Conservation (phyloP, 495 filamentous ascomycete genomes). For the Geoglossum glabrum region DNA sequence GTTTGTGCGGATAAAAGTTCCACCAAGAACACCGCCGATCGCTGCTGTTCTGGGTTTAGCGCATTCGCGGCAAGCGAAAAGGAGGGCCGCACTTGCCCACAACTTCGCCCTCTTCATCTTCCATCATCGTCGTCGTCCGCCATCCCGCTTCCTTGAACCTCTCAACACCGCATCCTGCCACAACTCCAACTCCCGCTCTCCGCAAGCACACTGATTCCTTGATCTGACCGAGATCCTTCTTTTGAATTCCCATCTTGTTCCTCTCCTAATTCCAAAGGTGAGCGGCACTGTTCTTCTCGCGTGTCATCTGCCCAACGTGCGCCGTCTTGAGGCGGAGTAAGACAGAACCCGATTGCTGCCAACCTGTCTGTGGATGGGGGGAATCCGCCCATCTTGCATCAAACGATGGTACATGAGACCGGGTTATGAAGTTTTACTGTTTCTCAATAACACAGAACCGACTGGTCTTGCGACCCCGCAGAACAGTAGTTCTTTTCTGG, state of each 20-base stretch:
- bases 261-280: not conserved
- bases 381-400: not conserved
- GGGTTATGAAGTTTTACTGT: not conserved
- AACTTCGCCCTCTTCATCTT: slow-evolving; percentile 2
- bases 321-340: not conserved
- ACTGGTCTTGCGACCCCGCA: not conserved
- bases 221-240: not conserved
- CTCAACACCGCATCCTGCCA: not conserved
- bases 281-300: not conserved
- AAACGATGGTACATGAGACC: not conserved
- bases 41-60: not conserved
- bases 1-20: not conserved
- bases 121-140: not conserved
- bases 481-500: not conserved
- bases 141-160: not conserved
- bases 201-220: not conserved
- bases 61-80: not conserved
- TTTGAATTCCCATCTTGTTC: not conserved
- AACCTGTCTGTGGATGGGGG: not conserved
- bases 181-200: not conserved
- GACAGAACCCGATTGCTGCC: not conserved
- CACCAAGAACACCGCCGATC: not conserved
- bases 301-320: not conserved
- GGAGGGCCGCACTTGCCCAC: slow-evolving; percentile 2
- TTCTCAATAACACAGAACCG: not conserved